Conservation (phyloP, 1,284 basidiomycete genomes). For the Cryptococcus floricola region DNA sequence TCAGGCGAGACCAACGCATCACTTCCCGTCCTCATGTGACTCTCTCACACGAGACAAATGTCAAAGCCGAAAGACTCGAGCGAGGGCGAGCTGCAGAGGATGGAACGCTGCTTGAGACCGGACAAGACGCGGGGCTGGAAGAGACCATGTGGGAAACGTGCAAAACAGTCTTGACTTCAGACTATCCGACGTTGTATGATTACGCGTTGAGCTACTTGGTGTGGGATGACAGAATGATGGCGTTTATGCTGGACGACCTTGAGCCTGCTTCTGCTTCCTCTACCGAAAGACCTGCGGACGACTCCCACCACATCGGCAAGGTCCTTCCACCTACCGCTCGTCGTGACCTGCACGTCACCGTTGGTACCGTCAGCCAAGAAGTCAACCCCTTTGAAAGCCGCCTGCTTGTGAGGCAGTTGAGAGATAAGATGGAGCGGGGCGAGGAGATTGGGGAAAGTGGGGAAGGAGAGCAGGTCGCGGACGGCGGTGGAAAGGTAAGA, state of each 20-base stretch:
- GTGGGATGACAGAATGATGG: conserved; percentile 79
- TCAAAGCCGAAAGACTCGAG: conserved; percentile 52
- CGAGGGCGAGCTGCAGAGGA: conserved; percentile 5
- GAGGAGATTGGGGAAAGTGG: conserved; percentile 15
- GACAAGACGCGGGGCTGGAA: conserved; percentile 15
- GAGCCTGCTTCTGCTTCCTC: conserved; percentile 44
- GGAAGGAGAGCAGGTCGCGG: conserved; percentile 25
- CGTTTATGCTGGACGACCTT: conserved; percentile 62
- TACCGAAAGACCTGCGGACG: neutral
- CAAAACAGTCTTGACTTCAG: conserved; percentile 51
- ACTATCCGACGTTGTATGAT: conserved; percentile 57
- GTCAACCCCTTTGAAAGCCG: conserved; percentile 63
- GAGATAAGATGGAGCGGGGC: conserved; percentile 23
- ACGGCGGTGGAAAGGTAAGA: conserved; percentile 32
- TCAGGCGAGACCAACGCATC: conserved; percentile 59
- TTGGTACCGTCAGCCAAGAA: conserved; percentile 63
- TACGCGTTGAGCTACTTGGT: conserved; percentile 64
- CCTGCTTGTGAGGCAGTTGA: conserved; percentile 30
- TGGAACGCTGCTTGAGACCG: conserved; percentile 6
- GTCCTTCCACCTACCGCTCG: conserved; percentile 55
- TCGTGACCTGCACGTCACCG: conserved; percentile 73
- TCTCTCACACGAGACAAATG: conserved; percentile 66
- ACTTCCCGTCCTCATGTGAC: conserved; percentile 75
- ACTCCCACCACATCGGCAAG: conserved; percentile 11
- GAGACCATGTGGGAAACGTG: conserved; percentile 65